phyloP scores from a whole-genome alignment of 2,329 filamentous ascomycete genomes.

The Penicillium psychrosexuale region DNA sequence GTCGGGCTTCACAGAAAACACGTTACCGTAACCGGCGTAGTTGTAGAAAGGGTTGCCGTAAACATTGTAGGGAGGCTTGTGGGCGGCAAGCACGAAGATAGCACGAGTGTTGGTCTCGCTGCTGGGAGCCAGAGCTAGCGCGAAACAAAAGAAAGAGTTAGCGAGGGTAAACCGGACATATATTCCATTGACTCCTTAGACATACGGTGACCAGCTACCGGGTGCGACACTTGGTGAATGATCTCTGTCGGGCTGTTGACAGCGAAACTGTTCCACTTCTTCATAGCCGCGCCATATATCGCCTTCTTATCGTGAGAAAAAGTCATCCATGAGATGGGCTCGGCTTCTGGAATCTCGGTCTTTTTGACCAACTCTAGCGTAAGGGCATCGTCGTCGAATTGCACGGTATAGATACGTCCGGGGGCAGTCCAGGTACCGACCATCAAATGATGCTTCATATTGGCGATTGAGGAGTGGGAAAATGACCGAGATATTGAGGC shows the following conservation, averaged over 20 bases:
- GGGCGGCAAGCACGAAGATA: constrained; percentile 80
- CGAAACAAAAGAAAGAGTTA: background rate
- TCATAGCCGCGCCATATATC: constrained; percentile 88
- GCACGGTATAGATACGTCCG: constrained; percentile 83
- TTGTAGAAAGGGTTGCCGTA: constrained; percentile 92
- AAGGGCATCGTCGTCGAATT: constrained; percentile 78
- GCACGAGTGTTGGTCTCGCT: constrained; percentile 76
- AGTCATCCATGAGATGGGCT: constrained; percentile 92
- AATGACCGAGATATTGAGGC: constrained; percentile 12
- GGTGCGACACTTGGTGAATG: constrained; percentile 68
- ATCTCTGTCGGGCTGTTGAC: constrained; percentile 75
- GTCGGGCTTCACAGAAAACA: constrained; percentile 50
- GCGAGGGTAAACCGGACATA: background rate
- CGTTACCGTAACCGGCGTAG: constrained; percentile 75
- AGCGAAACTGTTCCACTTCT: constrained; percentile 83
- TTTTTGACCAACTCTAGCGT: constrained; percentile 73
- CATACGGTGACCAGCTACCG: constrained; percentile 71
- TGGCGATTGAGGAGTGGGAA: constrained; percentile 24
- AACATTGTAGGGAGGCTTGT: constrained; percentile 73
- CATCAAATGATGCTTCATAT: constrained; percentile 87
- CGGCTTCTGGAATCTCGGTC: constrained; percentile 75
- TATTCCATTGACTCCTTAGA: background rate
- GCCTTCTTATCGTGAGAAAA: constrained; percentile 82
- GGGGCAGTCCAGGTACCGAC: constrained; percentile 88
- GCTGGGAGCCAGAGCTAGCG: constrained; percentile 62